Conservation (phyloP, 495 filamentous ascomycete genomes). For the Sphaerosporella brunnea region DNA sequence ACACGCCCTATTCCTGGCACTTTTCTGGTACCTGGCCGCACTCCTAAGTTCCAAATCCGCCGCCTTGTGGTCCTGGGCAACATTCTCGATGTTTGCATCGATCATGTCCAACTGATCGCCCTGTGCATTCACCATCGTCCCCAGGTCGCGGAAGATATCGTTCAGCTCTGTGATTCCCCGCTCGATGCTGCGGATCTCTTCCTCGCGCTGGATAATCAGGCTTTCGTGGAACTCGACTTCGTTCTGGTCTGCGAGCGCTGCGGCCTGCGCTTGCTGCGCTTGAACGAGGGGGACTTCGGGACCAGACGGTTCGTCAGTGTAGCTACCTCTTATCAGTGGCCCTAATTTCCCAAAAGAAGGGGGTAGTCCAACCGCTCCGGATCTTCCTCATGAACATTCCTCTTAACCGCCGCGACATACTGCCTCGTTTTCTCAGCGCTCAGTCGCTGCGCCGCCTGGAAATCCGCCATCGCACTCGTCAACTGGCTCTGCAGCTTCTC, state of each 20-base stretch:
- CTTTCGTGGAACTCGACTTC: conserved; percentile 97
- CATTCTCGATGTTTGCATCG: conserved; percentile 64
- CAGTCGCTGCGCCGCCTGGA: conserved; percentile 72
- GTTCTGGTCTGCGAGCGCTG: conserved; percentile 71
- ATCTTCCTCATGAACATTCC: conserved; percentile 16
- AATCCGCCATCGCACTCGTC: conserved; percentile 66
- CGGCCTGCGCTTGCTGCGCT: conserved; percentile 60
- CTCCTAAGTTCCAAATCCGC: conserved; percentile 69
- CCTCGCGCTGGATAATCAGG: conserved; percentile 84
- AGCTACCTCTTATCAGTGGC: too few species aligned
- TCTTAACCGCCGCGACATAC: conserved; percentile 58
- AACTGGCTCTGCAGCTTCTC: conserved; percentile 88
- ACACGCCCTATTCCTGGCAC: conserved; percentile 77
- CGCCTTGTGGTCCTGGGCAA: conserved; percentile 58
- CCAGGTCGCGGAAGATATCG: conserved; percentile 90
- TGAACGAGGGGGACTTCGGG: too few species aligned
- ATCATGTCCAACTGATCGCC: conserved; percentile 81
- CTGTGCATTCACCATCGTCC: conserved; percentile 88
- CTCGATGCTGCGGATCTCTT: conserved; percentile 93
- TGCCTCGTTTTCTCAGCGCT: conserved; percentile 86
- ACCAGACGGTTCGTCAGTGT: conserved; percentile 20
- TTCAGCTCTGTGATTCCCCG: conserved; percentile 89
- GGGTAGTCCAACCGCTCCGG: too few species aligned
- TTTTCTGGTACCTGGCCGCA: conserved; percentile 81
- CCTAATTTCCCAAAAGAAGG: too few species aligned